These are phyloP conservation scores for Vitellaria paradoxa DNA, from an alignment of 179 eudicot species.

Conservation along the genomic window DNA sequence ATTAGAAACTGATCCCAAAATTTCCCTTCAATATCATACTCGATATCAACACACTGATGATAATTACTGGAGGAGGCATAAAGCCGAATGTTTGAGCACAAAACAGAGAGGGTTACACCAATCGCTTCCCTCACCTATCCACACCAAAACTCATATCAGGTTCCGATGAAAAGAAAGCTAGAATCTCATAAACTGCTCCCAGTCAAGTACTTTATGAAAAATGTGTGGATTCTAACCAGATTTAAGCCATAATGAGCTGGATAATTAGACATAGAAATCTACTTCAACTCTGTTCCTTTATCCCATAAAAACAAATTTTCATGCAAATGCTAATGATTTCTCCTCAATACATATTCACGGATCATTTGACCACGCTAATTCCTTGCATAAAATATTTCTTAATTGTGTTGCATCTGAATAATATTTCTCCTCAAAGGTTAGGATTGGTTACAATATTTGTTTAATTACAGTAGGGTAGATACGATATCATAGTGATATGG, in stretches of 20 bases:
- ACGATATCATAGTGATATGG: too few relatives aligned
- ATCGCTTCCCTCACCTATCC: slow-evolving; percentile 95
- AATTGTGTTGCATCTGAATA: background rate
- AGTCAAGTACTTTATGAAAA: background rate
- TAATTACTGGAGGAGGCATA: slow-evolving; percentile 32
- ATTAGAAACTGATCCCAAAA: slow-evolving; percentile 62
- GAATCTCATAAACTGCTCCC: background rate
- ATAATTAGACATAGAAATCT: background rate
- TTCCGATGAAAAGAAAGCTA: background rate
- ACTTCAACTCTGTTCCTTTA: background rate
- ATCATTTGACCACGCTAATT: background rate
- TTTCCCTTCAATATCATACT: slow-evolving; percentile 29
- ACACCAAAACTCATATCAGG: slow-evolving; percentile 15
- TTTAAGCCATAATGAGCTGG: background rate
- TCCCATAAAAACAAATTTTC: background rate
- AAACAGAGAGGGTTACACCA: slow-evolving; percentile 80
- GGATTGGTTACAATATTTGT: too few relatives aligned
- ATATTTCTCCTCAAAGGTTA: too few relatives aligned
- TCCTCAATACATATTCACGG: background rate
- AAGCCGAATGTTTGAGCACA: slow-evolving; percentile 89
- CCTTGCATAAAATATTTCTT: background rate
- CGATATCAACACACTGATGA: slow-evolving; percentile 27
- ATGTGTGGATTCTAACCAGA: background rate
- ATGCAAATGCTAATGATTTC: background rate
- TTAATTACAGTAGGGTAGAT: too few relatives aligned